phyloP scores from a whole-genome alignment of 2,329 filamentous ascomycete genomes.

The Aspergillus ochraceus region DNA sequence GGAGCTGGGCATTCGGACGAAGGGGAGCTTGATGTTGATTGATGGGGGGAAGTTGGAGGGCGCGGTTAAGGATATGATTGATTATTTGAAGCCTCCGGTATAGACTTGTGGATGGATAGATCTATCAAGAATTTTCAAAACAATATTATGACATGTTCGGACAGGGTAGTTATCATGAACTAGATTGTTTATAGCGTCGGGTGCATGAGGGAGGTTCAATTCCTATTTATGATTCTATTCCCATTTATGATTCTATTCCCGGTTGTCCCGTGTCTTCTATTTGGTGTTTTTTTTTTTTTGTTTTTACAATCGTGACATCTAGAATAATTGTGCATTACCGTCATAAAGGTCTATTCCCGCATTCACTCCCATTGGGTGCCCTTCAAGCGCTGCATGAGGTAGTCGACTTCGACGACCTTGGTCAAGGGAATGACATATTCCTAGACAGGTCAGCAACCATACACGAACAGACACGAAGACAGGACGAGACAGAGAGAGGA shows the following conservation, averaged over 20 bases:
- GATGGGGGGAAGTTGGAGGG: slow-evolving; percentile 74
- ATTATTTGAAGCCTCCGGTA: slow-evolving; percentile 65
- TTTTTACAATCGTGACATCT: neutral
- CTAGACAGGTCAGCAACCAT: slow-evolving; percentile 14
- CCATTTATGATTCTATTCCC: neutral
- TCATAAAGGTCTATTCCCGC: neutral
- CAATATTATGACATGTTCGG: slow-evolving; percentile 2
- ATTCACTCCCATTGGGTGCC: slow-evolving; percentile 50
- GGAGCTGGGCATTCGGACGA: slow-evolving; percentile 82
- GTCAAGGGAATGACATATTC: slow-evolving; percentile 91
- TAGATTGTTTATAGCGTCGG: slow-evolving; percentile 1
- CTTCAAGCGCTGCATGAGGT: slow-evolving; percentile 86
- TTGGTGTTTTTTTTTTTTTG: too few species aligned
- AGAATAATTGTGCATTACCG: neutral
- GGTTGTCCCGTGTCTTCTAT: neutral
- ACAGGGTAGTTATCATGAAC: slow-evolving; percentile 2
- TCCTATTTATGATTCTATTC: too few species aligned
- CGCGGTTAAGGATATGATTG: slow-evolving; percentile 72
- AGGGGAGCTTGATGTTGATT: slow-evolving; percentile 82
- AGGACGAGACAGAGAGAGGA: too few species aligned
- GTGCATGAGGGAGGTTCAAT: too few species aligned
- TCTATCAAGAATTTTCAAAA: too few species aligned
- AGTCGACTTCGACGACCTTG: slow-evolving; percentile 98
- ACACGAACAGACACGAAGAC: slow-evolving; percentile 5
- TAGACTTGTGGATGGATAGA: slow-evolving; percentile 21